Conservation (phyloP, 1,284 basidiomycete species). For the Erythrobasidium hasegawianum region DNA sequence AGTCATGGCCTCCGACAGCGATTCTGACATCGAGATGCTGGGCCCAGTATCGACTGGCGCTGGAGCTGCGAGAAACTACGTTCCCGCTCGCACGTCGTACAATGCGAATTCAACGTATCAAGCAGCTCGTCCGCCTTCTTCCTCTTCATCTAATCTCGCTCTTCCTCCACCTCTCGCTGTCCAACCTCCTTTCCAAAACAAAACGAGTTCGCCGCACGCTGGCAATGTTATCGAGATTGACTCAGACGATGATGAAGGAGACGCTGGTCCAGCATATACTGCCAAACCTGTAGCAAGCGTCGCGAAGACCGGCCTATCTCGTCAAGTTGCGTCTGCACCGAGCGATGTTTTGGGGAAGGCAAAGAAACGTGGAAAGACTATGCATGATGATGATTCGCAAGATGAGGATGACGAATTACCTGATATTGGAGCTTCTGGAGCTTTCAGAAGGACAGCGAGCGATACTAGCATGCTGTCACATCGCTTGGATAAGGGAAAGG, state of each 20-base stretch:
- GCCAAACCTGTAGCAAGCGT: neutral
- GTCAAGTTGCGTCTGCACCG: no score
- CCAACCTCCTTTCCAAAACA: neutral
- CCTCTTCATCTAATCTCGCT: neutral
- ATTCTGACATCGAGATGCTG: slow-evolving; percentile 4
- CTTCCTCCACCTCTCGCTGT: neutral
- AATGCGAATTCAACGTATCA: neutral
- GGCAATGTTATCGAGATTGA: slow-evolving; percentile 12
- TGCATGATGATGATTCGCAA: no score
- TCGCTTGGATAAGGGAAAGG: slow-evolving; percentile 1
- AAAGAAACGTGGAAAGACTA: no score
- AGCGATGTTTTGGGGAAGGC: no score
- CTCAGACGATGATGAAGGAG: slow-evolving; percentile 5
- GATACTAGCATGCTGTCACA: neutral
- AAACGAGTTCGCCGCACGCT: neutral
- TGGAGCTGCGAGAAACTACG: neutral
- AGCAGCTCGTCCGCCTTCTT: neutral
- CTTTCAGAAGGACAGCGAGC: neutral
- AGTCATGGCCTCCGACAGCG: neutral
- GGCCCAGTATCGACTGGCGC: neutral
- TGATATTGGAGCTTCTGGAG: neutral
- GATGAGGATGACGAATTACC: neutral
- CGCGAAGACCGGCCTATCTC: no score
- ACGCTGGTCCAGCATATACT: neutral
- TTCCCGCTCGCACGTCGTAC: no score